Conservation (phyloP, 768 basidiomycete species). For the Termitomyces sp. region DNA sequence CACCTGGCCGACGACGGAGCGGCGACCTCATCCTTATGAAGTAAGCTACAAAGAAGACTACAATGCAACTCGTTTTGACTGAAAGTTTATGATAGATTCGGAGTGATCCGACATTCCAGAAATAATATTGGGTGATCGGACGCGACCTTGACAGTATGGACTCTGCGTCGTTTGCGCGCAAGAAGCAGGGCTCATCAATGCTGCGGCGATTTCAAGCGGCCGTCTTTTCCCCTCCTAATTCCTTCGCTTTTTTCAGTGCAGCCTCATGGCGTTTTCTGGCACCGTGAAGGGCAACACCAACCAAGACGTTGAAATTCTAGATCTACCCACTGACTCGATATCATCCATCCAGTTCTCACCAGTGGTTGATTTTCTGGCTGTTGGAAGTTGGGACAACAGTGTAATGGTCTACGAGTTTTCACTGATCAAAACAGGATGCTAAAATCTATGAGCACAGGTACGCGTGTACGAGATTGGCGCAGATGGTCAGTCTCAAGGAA, state of each 20-base stretch:
- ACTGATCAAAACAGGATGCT: neutral
- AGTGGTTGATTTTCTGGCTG: constrained; percentile 81
- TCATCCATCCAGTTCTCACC: constrained; percentile 80
- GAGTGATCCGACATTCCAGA: neutral
- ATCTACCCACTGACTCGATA: constrained; percentile 82
- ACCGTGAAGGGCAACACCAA: neutral
- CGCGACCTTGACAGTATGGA: neutral
- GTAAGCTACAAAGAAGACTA: no score
- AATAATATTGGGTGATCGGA: neutral
- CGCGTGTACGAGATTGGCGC: constrained; percentile 87
- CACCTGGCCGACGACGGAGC: no score
- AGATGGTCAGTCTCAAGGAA: constrained; percentile 76
- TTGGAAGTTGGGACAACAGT: constrained; percentile 91
- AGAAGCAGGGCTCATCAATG: neutral
- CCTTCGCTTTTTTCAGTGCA: neutral
- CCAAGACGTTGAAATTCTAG: constrained; percentile 74
- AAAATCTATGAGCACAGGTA: constrained; percentile 47
- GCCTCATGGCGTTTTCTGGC: neutral
- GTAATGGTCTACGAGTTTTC: constrained; percentile 35
- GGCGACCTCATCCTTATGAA: no score
- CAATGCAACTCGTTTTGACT: no score
- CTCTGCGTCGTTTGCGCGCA: neutral
- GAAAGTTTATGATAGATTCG: neutral
- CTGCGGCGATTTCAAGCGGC: neutral
- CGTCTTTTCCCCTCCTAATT: neutral